Evolutionary conservation across 345 rosid species (phyloP).

Genomic region (Eucalyptus camaldulensis): DNA sequence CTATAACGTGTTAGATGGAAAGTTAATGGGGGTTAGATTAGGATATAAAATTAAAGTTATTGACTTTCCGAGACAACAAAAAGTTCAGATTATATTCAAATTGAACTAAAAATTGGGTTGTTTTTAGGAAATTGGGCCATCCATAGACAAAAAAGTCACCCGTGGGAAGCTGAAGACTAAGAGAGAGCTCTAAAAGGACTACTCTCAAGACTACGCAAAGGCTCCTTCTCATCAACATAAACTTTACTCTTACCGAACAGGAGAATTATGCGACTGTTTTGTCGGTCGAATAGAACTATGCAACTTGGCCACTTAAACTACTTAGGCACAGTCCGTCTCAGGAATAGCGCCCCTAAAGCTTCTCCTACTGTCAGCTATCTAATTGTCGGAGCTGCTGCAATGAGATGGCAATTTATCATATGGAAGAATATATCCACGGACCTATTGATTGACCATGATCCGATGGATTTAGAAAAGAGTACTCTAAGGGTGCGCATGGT

Average conservation of each 20-base stretch:
- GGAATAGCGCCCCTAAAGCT: not conserved
- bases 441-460: not conserved
- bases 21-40: not conserved
- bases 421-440: not conserved
- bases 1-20: not conserved
- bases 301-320: not conserved
- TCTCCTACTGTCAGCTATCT: not conserved
- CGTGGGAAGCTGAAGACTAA: not conserved
- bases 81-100: not conserved
- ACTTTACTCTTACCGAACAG: not conserved
- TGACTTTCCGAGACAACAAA: not conserved
- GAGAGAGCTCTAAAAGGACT: no score
- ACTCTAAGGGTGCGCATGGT: no score
- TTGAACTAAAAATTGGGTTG: not conserved
- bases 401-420: not conserved
- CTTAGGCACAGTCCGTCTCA: not conserved
- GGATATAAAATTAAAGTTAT: not conserved
- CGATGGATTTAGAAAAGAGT: not conserved
- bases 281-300: no score
- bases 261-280: no score
- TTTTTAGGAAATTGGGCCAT: not conserved
- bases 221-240: not conserved
- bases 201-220: not conserved
- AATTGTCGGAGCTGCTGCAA: not conserved
- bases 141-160: not conserved